Evolutionary conservation across 441 rosid species (phyloP).

Genomic region (Iberis amara): DNA sequence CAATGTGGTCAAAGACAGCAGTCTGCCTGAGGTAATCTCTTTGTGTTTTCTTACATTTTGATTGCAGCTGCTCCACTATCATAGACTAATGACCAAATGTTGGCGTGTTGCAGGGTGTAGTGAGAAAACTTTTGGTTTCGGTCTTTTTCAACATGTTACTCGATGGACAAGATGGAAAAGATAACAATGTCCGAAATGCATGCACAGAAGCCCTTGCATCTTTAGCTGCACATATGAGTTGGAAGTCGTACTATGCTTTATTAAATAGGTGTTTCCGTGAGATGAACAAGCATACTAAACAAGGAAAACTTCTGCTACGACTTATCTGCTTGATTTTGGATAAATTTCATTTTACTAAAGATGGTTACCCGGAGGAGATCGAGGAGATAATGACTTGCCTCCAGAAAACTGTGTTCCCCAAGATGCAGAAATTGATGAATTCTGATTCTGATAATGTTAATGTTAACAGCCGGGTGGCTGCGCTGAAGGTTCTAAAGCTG

Average conservation of each 20-base stretch:
- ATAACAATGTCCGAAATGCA: conserved; percentile 59
- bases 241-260: conserved; percentile 72
- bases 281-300: conserved; percentile 52
- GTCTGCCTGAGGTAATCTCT: conserved; percentile 53
- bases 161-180: conserved; percentile 70
- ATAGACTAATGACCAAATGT: conserved; percentile 28
- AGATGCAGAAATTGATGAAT: conserved; percentile 58
- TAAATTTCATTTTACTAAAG: conserved; percentile 58
- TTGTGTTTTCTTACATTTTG: conserved; percentile 14
- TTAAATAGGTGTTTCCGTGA: conserved; percentile 70
- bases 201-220: conserved; percentile 79
- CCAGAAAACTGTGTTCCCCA: conserved; percentile 58
- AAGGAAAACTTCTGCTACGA: conserved; percentile 64
- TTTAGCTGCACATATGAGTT: conserved; percentile 61
- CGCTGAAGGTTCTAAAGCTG: conserved; percentile 79
- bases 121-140: conserved; percentile 71
- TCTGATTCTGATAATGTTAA: conserved; percentile 63
- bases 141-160: conserved; percentile 79
- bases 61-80: conserved; percentile 15
- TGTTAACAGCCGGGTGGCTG: conserved; percentile 63
- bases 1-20: conserved; percentile 41
- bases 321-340: conserved; percentile 74
- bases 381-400: conserved; percentile 56
- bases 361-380: conserved; percentile 35
- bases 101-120: conserved; percentile 51